Evolutionary conservation across 768 basidiomycete genomes (phyloP), one percentile per base, ranked within the genome.

Genomic region (Lentinula raphanica): DNA sequence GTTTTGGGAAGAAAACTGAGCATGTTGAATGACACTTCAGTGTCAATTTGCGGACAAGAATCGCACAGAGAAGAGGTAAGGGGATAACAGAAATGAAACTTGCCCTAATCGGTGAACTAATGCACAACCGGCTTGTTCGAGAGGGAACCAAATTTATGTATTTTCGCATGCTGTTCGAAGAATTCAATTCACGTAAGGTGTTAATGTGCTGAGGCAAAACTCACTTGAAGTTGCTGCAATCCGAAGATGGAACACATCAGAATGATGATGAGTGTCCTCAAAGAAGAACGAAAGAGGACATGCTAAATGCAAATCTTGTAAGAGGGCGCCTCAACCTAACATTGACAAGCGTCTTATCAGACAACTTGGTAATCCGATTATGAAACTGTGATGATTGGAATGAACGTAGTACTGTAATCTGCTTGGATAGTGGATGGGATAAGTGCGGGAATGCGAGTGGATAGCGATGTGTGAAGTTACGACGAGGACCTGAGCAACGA

Each of bases 401-500:
- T 53, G 51, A 25, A 53, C 21, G 51, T 53, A 53, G 36, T 51
- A 51, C 35, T 23, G 36, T 53, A 53, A 11, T 53, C 23, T 39
- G 51, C 40, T 38, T 25, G 32, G 25, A 36, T 39, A 32, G 23
- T 38, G 51, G 36, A 23, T 53, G 51, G 11, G 5, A 25, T 7
- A 53, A 53, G 25, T 23, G 49, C 49, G 31, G 31, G 2, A 51
- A 11, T 51, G 49, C 49, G 51, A 38, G 35, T 39, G 51, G 17
- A 53, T 53, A 53, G 51, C 36, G 28, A 53, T 53, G 51, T 53
- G 25, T 35, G 21, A 21, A 50, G n/a, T 50, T 17, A 53, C 23
- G 51, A 53, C 35, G 51, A 39, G 51, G 39, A 25, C 27, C 35
- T n/a, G 21, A 53, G 23, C 32, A 38, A 25, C 8, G 23, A 23